Evolutionary conservation across 1,284 basidiomycete species (phyloP), one percentile per base, ranked within the genome.

Genomic region (Cryptococcus sp.): DNA sequence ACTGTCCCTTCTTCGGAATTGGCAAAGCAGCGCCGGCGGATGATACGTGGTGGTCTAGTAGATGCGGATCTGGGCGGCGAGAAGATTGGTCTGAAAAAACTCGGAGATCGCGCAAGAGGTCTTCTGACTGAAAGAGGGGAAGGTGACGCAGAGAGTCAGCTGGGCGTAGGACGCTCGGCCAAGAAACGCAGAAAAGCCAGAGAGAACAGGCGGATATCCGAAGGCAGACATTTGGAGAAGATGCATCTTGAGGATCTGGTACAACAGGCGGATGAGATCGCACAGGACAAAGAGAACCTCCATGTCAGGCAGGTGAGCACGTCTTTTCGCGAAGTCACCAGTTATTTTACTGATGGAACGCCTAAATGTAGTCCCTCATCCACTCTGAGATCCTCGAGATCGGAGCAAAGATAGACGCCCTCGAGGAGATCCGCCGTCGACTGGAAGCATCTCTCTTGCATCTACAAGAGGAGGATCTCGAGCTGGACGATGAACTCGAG

Each of bases 401-500:
- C 16, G 87, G 90, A 15, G 81, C 84, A 67, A 96, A 95, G 81
- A 96, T 97, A 53, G 87, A 88, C 59, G 86, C 88, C 20, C 81
- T 99, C 47, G 91, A 94, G 68, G 83, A 82, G 25, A 90, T 97
- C 62, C 84, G 92, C 60, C 82, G 85, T 7, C 88, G 88, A 62
- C 82, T 99, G 20, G 89, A 94, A 73, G 83, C 87, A 49, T 88
- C 92, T 72, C 82, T 99, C 23, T 79, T 99, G 41, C 89, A 86
- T 69, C 77, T 98, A 54, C 90, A 94, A 60, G 96, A 99, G 73
- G 94, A 98, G 67, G 93, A 97, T 68, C 81, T 99, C 35, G 95
- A 98, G 74, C 81, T 99, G 35, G 91, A 96, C 70, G 95, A 97
- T 67, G 95, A 97, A 80, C 79, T 94, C 56, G 87, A 90, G 76